Evolutionary conservation across 768 basidiomycete genomes (phyloP), one percentile per base, ranked within the genome.

Genomic region (Heimioporus sp.): DNA sequence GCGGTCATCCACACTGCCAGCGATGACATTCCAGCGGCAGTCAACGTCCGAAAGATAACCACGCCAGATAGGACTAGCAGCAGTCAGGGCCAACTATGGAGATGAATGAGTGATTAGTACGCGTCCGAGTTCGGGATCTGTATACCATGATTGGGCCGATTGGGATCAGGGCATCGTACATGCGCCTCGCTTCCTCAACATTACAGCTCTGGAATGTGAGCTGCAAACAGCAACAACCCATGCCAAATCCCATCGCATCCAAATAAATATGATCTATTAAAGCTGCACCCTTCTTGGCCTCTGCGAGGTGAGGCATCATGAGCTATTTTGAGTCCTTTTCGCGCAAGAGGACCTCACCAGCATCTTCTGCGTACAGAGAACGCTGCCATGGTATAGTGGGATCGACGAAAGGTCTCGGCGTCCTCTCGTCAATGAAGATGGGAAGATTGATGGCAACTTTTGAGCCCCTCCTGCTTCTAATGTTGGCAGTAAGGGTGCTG

Each of bases 241-340:
- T 99, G 43, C 97, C 97, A 68, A 99, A 99, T 28, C 95, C 96
- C 97, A 98, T 98, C 10, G 97, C 95, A 68, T 99, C 97, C 76
- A 98, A 81, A 67, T 98, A 98, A 56, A 99, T 91, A 69, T 98
- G 95, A 66, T 96, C 86, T 31, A 77, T 75, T 34, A 92, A 77
- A 15, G 95, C 94, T 5, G 94, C 92, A 2, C 95, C 94, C 55
- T 85, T 79, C 71, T 86, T 90, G 1, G 94, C 94, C 76, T 97
- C 93, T 90, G 46, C 2, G 32, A 10, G 20, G 17, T 42, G 41
- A 44, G 1, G 20, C 30, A 16, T 50, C 37, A 42, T 53, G 43
- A 64, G 46, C n/a, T 11, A 39, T 35, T 50, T 24, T 46, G 46
- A 57, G 46, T 36, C 30, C 8, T 41, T 51, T 54, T 38, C n/a